Base-by-base conservation (phyloP, 768 basidiomycete genomes). In the Suillus hirtellus region DNA sequence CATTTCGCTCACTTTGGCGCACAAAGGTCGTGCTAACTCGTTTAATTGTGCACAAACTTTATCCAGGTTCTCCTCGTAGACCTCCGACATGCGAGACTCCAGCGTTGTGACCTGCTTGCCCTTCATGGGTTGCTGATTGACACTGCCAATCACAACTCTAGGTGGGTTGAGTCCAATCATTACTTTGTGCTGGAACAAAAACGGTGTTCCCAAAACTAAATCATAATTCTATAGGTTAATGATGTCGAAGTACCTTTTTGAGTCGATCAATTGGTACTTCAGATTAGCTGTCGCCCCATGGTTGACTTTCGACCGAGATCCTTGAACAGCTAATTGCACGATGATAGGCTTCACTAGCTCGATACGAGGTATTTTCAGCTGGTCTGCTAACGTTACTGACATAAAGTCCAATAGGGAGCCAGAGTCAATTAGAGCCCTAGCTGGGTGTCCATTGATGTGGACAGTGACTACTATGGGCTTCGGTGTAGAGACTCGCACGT, bases 11-110 rank as follows among this genome's bases (percentile, higher is more conserved):
- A n/a, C 44, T 21, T 46, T 46, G 0, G n/a, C n/a, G 1, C 44
- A 46, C 1, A 46, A 4, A 0, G 44, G 44, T 0, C 11, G 4
- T 0, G n/a, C n/a, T 21, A 46, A 46, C 4, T 21, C 24, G 2
- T 24, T 24, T 2, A 24, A 24, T 24, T 24, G 24, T 24, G 24
- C 24, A 24, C 44, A 1, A 1, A 21, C 4, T 4, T 46, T 21
- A 0, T n/a, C 11, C 8, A 21, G n/a, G 11, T 12, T 21, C 1
- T 21, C 44, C 1, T 46, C n/a, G 0, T 12, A 12, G 0, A 46
- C 4, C 2, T 46, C n/a, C 1, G 3, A 10, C 9, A n/a, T 3
- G 0, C 11, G 4, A 0, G 44, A 46, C 4, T 46, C 44, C 11
- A 46, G 4, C 0, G 44, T 46, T 0, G n/a, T 46, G 0, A 46